phyloP scores from a whole-genome alignment of 768 basidiomycete genomes.

The Kwoniella newhampshirensis region DNA sequence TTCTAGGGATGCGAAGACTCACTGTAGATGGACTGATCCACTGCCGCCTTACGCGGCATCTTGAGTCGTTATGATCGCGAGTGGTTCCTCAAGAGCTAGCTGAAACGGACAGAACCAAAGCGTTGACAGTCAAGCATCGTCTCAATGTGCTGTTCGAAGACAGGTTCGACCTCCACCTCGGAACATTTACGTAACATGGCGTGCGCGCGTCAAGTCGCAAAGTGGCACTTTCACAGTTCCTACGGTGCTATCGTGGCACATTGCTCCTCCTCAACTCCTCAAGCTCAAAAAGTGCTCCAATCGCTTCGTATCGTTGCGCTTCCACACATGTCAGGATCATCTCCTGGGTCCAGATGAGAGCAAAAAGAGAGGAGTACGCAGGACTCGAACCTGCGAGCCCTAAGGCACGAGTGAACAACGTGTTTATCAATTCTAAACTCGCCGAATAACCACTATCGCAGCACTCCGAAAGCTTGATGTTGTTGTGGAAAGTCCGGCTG shows the following conservation, averaged over 20 bases:
- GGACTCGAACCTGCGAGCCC: constrained; percentile 19
- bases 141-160: too few relatives aligned
- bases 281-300: background rate
- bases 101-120: background rate
- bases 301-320: too few relatives aligned
- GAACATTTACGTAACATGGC: too few relatives aligned
- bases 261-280: background rate
- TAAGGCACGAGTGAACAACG: background rate
- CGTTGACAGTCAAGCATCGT: background rate
- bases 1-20: constrained; percentile 3
- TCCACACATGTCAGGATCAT: too few relatives aligned
- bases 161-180: constrained; percentile 12
- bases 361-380: constrained; percentile 11
- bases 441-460: constrained; percentile 15
- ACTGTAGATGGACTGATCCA: constrained; percentile 32
- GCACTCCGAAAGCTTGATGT: background rate
- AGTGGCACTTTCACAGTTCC: constrained; percentile 3
- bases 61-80: background rate
- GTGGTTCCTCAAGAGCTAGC: too few relatives aligned
- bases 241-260: too few relatives aligned
- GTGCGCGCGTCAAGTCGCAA: too few relatives aligned
- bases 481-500: too few relatives aligned
- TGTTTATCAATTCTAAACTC: constrained; percentile 3
- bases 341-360: too few relatives aligned
- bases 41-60: constrained; percentile 34